Evolutionary conservation across 495 filamentous ascomycete genomes (phyloP).

Genomic region (Hyaloscypha finlandica): DNA sequence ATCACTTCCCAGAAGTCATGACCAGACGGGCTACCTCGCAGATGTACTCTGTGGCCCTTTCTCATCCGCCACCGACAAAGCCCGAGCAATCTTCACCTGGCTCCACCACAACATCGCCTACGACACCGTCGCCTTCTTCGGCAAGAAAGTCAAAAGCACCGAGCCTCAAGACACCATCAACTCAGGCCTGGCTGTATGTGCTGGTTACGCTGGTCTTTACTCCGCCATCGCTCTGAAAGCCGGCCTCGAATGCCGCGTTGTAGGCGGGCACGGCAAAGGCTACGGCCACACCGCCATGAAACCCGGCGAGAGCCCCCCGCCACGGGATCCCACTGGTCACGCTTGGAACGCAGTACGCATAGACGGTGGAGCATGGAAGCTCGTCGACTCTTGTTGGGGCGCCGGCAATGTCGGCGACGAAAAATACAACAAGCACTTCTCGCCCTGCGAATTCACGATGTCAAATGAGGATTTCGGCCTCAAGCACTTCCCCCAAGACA

Average conservation of each 20-base stretch:
- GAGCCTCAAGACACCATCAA: conserved; percentile 68
- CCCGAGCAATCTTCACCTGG: conserved; percentile 91
- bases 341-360: conserved; percentile 94
- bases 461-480: conserved; percentile 81
- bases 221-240: conserved; percentile 69
- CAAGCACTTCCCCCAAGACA: conserved; percentile 74
- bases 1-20: conserved; percentile 57
- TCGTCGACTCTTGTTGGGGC: conserved; percentile 92
- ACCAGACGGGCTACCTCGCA: conserved; percentile 69
- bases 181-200: conserved; percentile 82
- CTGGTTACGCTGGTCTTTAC: conserved; percentile 88
- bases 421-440: conserved; percentile 69
- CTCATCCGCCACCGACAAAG: conserved; percentile 81
- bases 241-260: conserved; percentile 69
- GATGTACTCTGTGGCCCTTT: conserved; percentile 78
- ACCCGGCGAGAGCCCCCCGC: conserved; percentile 59
- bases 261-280: conserved; percentile 86
- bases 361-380: conserved; percentile 85
- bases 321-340: conserved; percentile 59
- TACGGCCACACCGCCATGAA: conserved; percentile 62
- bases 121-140: conserved; percentile 76
- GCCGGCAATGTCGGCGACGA: conserved; percentile 62
- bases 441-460: conserved; percentile 70
- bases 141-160: conserved; percentile 61
- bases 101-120: conserved; percentile 92